Conservation (phyloP, 2,329 filamentous ascomycete species). For the Achaetomium macrosporum region DNA sequence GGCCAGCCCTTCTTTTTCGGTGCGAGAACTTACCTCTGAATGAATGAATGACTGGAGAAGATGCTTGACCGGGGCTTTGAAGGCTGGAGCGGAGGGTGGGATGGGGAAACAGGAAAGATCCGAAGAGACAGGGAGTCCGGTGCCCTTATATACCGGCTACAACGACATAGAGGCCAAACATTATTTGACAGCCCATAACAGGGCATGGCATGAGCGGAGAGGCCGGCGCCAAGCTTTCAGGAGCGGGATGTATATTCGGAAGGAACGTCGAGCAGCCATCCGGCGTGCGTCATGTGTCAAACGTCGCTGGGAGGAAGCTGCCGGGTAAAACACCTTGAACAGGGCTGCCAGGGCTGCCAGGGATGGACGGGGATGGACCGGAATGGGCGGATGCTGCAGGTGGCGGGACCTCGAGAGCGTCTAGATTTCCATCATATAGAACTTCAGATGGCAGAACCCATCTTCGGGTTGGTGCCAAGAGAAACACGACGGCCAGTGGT, state of each 20-base stretch:
- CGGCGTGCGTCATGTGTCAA: conserved; percentile 37
- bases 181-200: conserved; percentile 6
- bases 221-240: conserved; percentile 29
- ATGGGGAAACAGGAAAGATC: conserved; percentile 30
- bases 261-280: conserved; percentile 33
- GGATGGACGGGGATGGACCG: too few species aligned
- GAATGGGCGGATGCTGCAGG: conserved; percentile 10
- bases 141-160: conserved; percentile 35
- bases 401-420: not conserved
- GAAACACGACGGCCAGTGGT: conserved; percentile 13
- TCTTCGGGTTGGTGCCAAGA: conserved; percentile 16
- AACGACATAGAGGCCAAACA: conserved; percentile 1
- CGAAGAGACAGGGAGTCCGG: conserved; percentile 20
- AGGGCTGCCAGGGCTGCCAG: conserved; percentile 13
- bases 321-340: conserved; percentile 29
- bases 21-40: conserved; percentile 38
- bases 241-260: conserved; percentile 32
- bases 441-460: conserved; percentile 22
- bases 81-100: conserved; percentile 29
- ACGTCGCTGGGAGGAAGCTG: conserved; percentile 27
- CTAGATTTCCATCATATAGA: conserved; percentile 24
- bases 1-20: not conserved
- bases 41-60: conserved; percentile 40
- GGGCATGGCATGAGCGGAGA: conserved; percentile 25
- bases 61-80: conserved; percentile 26